Evolutionary conservation across 164 flowering plant species (phyloP).

Genomic region (Saururus chinensis): DNA sequence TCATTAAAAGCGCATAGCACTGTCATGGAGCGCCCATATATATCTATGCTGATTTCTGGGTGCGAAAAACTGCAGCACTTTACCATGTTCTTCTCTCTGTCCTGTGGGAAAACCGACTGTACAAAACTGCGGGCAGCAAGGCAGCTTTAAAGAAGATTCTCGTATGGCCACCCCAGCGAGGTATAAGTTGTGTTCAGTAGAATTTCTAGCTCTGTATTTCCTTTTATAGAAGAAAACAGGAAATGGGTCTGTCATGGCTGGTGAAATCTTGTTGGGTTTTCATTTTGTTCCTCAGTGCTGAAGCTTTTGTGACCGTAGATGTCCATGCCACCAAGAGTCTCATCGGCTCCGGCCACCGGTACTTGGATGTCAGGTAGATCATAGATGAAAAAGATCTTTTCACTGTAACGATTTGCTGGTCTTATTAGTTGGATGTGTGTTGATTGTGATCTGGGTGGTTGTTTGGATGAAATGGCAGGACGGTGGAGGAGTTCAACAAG

Average conservation of each 20-base stretch:
- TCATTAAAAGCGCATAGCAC: too few relatives aligned
- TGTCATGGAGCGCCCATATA: too few relatives aligned
- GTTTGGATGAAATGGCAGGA: constrained; percentile 26
- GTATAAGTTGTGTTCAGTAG: not conserved
- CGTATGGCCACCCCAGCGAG: not conserved
- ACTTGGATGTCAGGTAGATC: constrained; percentile 61
- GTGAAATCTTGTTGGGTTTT: not conserved
- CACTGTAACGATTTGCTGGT: not conserved
- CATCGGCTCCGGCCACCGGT: constrained; percentile 43
- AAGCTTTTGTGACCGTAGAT: constrained; percentile 41
- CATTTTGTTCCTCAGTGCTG: not conserved
- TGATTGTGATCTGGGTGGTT: not conserved
- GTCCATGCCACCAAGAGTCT: constrained; percentile 50
- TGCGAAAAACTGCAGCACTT: too few relatives aligned
- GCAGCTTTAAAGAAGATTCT: not conserved
- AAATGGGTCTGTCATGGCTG: not conserved
- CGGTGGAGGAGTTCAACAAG: constrained; percentile 58
- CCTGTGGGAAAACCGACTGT: not conserved
- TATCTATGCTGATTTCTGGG: too few relatives aligned
- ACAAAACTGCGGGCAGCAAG: not conserved
- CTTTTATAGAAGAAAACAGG: not conserved
- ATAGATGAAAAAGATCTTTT: too few relatives aligned
- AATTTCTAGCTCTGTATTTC: not conserved
- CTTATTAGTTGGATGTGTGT: not conserved
- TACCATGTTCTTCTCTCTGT: not conserved